These are phyloP conservation scores for Beauveria rudraprayagi DNA, from an alignment of 2,329 filamentous ascomycete species.

Conservation along the genomic window DNA sequence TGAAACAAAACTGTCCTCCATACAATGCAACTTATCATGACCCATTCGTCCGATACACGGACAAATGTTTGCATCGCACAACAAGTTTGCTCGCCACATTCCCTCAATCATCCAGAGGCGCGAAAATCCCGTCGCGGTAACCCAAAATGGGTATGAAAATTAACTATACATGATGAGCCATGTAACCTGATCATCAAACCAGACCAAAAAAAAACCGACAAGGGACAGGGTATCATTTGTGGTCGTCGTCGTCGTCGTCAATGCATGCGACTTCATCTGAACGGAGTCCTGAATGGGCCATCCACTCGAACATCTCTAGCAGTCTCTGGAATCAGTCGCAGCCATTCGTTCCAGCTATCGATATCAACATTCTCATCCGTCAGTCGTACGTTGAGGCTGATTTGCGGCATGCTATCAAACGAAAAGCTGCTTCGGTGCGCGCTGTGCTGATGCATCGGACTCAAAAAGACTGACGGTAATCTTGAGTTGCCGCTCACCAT, in stretches of 20 bases:
- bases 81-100: background rate
- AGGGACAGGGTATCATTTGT: background rate
- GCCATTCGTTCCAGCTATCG: conserved; percentile 50
- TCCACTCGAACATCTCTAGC: conserved; percentile 49
- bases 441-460: conserved; percentile 38
- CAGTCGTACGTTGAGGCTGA: conserved; percentile 43
- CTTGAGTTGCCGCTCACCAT: conserved; percentile 46
- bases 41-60: background rate
- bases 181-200: background rate
- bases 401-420: conserved; percentile 36
- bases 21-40: conserved; percentile 2
- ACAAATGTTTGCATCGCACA: conserved; percentile 8
- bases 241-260: background rate
- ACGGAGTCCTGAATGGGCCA: conserved; percentile 32
- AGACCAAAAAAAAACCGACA: background rate
- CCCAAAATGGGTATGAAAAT: background rate
- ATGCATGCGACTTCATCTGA: conserved; percentile 13
- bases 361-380: conserved; percentile 43
- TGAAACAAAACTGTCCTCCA: conserved; percentile 4
- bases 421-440: conserved; percentile 30
- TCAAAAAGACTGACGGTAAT: conserved; percentile 48
- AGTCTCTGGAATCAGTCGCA: conserved; percentile 49
- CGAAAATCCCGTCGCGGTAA: background rate
- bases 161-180: conserved; percentile 3
- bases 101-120: background rate